Evolutionary conservation across 139 green algal genomes (phyloP), one percentile per base, ranked within the genome.

Genomic region (Coelastrella sp.): DNA sequence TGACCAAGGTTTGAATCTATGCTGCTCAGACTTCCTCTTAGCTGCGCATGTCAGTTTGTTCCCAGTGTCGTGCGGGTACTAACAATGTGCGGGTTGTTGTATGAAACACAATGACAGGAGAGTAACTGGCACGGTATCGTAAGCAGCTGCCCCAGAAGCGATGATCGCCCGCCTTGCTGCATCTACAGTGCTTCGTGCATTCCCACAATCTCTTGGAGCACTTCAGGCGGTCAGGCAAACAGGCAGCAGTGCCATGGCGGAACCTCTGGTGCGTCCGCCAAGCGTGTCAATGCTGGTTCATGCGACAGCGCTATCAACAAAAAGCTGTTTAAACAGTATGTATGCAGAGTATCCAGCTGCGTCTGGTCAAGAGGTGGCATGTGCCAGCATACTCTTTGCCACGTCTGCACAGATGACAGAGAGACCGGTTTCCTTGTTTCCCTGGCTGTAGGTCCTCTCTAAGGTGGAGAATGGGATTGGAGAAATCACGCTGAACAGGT

Each of bases 401-500:
- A 32, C 54, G 23, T 20, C 11, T 65, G 54, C 77, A 56, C 4
- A 32, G 74, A 20, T 22, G 16, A 47, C 32, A 47, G 32, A 47
- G 32, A 0, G 58, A 56, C 47, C 14, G 10, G 8, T 3, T 11
- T 7, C 14, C 19, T 5, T 7, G 22, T 0, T 54, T 7, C 19
- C 73, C 19, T 85, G 68, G 5, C 22, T 5, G 57, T 81, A 94
- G 90, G 82, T 94, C 7, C 76, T 93, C 19, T 32, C 85, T 14
- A 86, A 77, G 2, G 75, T 93, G 3, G 73, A 86, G 4, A 32
- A 90, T 17, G 13, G 85, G 0, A 61, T 95, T 2, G 92, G 85
- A 0, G 88, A 92, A 13, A 59, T 95, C 2, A 92, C 90, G 0
- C 86, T 96, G 0, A 96, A 96, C 89, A 90, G 93, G 92, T 94